These are phyloP conservation scores for Maudiozyma pseudohumilis DNA, from an alignment of 805 yeast genomes.

Conservation along the genomic window DNA sequence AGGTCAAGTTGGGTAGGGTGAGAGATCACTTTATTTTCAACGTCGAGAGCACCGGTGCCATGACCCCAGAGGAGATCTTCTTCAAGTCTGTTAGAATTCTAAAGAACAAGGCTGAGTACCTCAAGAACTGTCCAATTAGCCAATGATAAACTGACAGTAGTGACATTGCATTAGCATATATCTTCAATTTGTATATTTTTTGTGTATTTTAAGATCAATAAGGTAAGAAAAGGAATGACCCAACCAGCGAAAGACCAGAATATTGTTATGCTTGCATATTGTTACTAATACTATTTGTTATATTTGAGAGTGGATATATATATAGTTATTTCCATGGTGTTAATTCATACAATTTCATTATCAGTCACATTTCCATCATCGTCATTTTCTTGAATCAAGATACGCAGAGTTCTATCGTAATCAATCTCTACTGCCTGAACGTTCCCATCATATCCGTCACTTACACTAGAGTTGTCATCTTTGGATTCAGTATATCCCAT, in stretches of 20 bases:
- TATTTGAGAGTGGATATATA: background rate
- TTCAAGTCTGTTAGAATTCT: conserved; percentile 80
- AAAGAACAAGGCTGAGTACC: conserved; percentile 73
- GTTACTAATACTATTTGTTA: too few species aligned
- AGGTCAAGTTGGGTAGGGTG: conserved; percentile 82
- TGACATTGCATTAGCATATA: conserved; percentile 1
- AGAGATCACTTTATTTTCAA: conserved; percentile 91
- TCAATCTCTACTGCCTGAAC: conserved; percentile 30
- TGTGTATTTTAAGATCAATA: conserved; percentile 1
- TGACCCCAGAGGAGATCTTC: conserved; percentile 94
- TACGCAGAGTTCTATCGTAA: conserved; percentile 21
- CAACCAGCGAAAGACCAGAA: background rate
- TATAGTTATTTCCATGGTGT: background rate
- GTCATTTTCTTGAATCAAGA: background rate
- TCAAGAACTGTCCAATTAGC: conserved; percentile 69
- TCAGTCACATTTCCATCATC: background rate
- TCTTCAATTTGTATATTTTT: background rate
- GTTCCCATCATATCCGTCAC: conserved; percentile 40
- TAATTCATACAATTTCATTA: background rate
- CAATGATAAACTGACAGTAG: conserved; percentile 29
- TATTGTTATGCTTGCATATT: background rate
- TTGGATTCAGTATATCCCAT: conserved; percentile 11
- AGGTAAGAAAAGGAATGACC: background rate
- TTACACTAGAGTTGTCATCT: conserved; percentile 9
- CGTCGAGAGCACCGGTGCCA: conserved; percentile 92